phyloP scores from a whole-genome alignment of 371 early-diverging fungal species.

The Mucor piriformis region DNA sequence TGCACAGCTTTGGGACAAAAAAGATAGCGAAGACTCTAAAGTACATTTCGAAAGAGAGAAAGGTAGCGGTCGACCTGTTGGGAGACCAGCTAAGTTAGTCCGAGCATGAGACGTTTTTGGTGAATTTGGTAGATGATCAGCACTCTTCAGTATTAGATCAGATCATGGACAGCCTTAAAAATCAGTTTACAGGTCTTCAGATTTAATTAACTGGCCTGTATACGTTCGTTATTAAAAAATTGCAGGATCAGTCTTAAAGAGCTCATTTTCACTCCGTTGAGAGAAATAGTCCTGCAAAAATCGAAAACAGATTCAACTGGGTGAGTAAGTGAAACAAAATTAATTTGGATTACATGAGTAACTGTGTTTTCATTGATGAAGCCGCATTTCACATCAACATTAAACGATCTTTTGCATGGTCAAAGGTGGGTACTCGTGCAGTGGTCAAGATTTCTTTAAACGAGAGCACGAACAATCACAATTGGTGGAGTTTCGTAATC shows the following conservation, averaged over 20 bases:
- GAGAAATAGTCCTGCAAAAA: slow-evolving; percentile 24
- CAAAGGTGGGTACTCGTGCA: slow-evolving; percentile 7
- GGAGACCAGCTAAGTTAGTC: slow-evolving; percentile 13
- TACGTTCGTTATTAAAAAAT: slow-evolving; percentile 11
- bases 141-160: slow-evolving; percentile 10
- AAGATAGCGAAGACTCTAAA: background rate
- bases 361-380: slow-evolving; percentile 24
- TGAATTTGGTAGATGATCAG: slow-evolving; percentile 14
- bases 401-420: slow-evolving; percentile 19
- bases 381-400: slow-evolving; percentile 17
- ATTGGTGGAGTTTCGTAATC: slow-evolving; percentile 17
- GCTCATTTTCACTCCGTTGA: slow-evolving; percentile 25
- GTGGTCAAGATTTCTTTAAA: slow-evolving; percentile 9
- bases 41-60: slow-evolving; percentile 6
- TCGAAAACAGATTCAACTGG: slow-evolving; percentile 26
- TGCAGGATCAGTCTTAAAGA: slow-evolving; percentile 6
- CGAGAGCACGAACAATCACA: slow-evolving; percentile 13
- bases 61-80: slow-evolving; percentile 13
- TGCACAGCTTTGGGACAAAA: background rate
- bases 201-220: slow-evolving; percentile 6
- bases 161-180: slow-evolving; percentile 8
- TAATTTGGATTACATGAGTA: slow-evolving; percentile 25
- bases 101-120: slow-evolving; percentile 8
- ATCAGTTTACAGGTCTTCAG: slow-evolving; percentile 7
- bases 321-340: slow-evolving; percentile 14